These are phyloP conservation scores for Phytopythium aichiense DNA, from an alignment of 352 stramenopile genomes.

Conservation along the genomic window DNA sequence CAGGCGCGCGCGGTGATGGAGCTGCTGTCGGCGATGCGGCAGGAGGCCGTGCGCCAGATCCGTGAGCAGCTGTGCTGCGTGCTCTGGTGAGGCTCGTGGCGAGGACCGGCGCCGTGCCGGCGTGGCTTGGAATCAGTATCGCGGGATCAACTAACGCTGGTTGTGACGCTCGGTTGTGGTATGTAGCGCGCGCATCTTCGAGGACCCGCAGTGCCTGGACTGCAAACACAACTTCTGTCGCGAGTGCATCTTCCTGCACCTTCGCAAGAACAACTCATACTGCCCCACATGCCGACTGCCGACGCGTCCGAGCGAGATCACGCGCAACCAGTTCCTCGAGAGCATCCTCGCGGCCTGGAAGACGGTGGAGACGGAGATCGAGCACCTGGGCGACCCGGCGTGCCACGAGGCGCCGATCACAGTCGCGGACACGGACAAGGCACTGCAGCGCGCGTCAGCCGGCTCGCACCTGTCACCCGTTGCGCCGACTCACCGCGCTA, in stretches of 20 bases:
- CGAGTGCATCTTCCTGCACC: constrained; percentile 62
- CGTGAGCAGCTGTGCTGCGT: constrained; percentile 76
- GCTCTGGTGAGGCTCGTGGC: constrained; percentile 47
- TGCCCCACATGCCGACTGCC: constrained; percentile 75
- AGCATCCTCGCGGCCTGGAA: constrained; percentile 80
- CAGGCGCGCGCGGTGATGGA: constrained; percentile 26
- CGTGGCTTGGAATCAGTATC: not conserved
- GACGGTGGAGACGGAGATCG: constrained; percentile 59
- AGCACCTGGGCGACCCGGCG: constrained; percentile 28
- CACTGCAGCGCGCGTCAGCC: constrained; percentile 20
- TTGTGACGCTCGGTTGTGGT: constrained; percentile 1
- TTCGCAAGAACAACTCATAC: constrained; percentile 48
- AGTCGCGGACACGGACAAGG: constrained; percentile 28
- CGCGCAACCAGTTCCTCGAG: constrained; percentile 83
- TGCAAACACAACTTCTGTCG: constrained; percentile 89
- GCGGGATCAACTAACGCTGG: not conserved
- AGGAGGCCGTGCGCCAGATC: constrained; percentile 67
- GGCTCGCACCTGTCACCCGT: constrained; percentile 4
- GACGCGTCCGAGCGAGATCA: constrained; percentile 73
- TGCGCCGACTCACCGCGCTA: not conserved
- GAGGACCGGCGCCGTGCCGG: too few relatives aligned
- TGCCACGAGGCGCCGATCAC: constrained; percentile 26
- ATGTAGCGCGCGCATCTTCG: constrained; percentile 55
- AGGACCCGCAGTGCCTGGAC: constrained; percentile 83
- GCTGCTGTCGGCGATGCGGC: constrained; percentile 46